Evolutionary conservation across 225 moss, liverwort and hornwort species (phyloP).

Genomic region (Bryum argenteum): DNA sequence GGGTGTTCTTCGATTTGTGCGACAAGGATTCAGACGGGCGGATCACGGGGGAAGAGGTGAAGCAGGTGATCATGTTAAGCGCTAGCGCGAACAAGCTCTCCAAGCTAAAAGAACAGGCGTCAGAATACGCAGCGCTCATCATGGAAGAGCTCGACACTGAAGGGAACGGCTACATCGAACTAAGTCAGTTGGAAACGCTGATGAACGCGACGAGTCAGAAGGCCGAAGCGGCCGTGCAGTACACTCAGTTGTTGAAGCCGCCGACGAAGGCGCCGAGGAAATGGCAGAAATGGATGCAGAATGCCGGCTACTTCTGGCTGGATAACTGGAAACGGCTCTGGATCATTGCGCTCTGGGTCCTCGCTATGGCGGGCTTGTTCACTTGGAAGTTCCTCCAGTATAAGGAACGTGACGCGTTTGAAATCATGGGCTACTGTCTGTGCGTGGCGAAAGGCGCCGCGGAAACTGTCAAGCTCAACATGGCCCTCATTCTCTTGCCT

Average conservation of each 20-base stretch:
- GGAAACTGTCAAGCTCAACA: conserved; percentile 91
- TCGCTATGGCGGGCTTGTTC: conserved; percentile 63
- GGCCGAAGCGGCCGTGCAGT: conserved; percentile 56
- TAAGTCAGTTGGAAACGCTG: conserved; percentile 79
- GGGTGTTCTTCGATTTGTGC: conserved; percentile 95
- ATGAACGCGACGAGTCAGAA: conserved; percentile 65
- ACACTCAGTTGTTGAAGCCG: conserved; percentile 63
- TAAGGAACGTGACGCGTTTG: conserved; percentile 38
- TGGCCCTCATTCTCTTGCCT: conserved; percentile 93
- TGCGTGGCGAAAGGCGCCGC: conserved; percentile 90
- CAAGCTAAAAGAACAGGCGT: conserved; percentile 79
- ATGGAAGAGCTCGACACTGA: conserved; percentile 98
- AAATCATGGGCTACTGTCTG: conserved; percentile 70
- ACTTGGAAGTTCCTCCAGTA: conserved; percentile 89
- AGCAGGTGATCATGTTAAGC: conserved; percentile 94
- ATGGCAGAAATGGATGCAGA: conserved; percentile 31
- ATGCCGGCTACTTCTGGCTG: conserved; percentile 54
- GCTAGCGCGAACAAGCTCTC: conserved; percentile 91
- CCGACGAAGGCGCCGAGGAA: conserved; percentile 35
- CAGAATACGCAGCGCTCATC: conserved; percentile 89
- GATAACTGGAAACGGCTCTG: conserved; percentile 90
- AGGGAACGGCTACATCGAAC: conserved; percentile 73
- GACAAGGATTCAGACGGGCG: conserved; percentile 90
- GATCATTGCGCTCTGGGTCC: conserved; percentile 70
- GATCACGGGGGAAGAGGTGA: conserved; percentile 86